Conservation (phyloP, 768 basidiomycete genomes). For the Agaricus bisporus region DNA sequence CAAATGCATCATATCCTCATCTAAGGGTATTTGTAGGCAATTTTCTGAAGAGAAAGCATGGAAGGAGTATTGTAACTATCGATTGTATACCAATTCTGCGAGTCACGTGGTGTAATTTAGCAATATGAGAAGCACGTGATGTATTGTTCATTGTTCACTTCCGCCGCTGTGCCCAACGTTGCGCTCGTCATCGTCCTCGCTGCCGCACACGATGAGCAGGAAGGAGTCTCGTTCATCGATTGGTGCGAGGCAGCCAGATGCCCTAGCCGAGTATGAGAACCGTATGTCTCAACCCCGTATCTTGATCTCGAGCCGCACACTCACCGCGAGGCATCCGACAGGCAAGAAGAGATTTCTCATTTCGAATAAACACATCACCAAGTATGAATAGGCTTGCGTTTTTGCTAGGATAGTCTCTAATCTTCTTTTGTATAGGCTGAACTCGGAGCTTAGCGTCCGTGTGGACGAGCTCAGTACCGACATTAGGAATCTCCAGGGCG, state of each 20-base stretch:
- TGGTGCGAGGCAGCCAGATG: conserved; percentile 67
- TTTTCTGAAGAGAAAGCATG: no score
- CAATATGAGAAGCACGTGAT: conserved; percentile 20
- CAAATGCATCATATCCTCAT: background rate
- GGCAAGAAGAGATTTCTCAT: conserved; percentile 92
- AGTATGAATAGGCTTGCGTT: conserved; percentile 39
- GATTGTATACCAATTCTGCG: no score
- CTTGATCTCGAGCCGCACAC: conserved; percentile 17
- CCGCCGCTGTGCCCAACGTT: conserved; percentile 7
- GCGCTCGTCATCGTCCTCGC: conserved; percentile 11
- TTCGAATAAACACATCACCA: conserved; percentile 89
- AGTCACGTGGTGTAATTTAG: conserved; percentile 7
- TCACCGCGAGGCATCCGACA: conserved; percentile 34
- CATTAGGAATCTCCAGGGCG: conserved; percentile 74
- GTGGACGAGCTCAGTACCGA: conserved; percentile 82
- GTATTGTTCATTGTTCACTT: conserved; percentile 13
- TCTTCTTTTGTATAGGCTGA: conserved; percentile 46
- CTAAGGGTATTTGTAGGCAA: background rate
- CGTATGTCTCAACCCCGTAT: conserved; percentile 44
- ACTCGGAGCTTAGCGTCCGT: conserved; percentile 77
- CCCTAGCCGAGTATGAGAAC: conserved; percentile 78
- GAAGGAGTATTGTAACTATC: no score
- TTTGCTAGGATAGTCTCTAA: background rate
- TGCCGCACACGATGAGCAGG: conserved; percentile 40
- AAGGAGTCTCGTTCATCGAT: conserved; percentile 60